Base-by-base conservation (phyloP, 257 asterid species). In the Fraxinus excelsior region DNA sequence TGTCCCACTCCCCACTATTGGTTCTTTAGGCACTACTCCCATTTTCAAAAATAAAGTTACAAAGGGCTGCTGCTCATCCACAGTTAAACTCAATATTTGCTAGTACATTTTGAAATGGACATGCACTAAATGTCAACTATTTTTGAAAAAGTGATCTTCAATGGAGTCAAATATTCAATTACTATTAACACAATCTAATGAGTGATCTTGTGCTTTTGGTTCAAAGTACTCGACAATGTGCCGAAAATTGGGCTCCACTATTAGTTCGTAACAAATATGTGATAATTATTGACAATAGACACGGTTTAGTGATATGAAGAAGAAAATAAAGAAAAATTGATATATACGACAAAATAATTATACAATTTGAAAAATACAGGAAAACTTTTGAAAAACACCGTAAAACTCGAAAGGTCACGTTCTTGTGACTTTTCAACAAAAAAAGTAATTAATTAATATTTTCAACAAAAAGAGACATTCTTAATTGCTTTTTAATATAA, bases 1-100 rank as follows among this genome's bases (percentile, higher is more conserved):
- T 58, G 66, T 58, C 66, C 66, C 66, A 58, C 66, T 58, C 66
- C 66, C 66, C 66, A 58, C 66, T 58, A 21, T 18, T 6, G 12
- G 10, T 19, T 53, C 62, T 19, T 53, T 53, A n/a, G 66, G 10
- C 29, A 56, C 65, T n/a, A 53, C 26, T 19, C 7, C 13, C 12
- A 8, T 56, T 56, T 7, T 2, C 28, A 9, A 56, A 56, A 19
- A 6, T 21, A 19, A 56, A 56, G 65, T 21, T 56, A 56, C 29
- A 62, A 10, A 62, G 68, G 32, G 68, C 34, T 11, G n/a, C n/a
- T n/a, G 35, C 35, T 62, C 68, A 62, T 62, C 32, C 35, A 62
- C 68, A 62, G 32, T 25, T 23, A 9, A 56, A 25, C 68, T 25
- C 19, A 62, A 62, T 62, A 7, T 8, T 53, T 19, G 10, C n/a